Base-by-base conservation (phyloP, 2,329 filamentous ascomycete genomes). In the Ophiostoma sp. region DNA sequence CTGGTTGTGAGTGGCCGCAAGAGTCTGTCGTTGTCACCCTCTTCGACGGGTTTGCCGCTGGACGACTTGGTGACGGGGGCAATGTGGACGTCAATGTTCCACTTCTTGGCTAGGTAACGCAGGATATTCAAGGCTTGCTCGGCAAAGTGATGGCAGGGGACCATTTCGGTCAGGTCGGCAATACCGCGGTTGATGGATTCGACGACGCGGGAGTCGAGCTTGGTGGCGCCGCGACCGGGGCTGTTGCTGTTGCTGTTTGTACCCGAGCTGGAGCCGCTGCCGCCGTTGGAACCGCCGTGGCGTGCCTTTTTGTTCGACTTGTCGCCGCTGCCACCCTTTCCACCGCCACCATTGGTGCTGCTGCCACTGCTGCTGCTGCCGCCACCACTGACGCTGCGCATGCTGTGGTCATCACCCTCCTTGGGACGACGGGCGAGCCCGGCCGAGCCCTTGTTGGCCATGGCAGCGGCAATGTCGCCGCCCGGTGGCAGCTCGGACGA, bases 71-170 rank as follows among this genome's bases (percentile, higher is more conserved):
- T 12, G 78, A 75, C 61, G 64, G 71, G 31, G 28, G 69, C 42
- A 36, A 88, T 82, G 1, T 86, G 82, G 1, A 89, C 83, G 1
- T 88, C 82, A 48, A 90, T 85, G 45, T 87, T 82, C 89, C 89
- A 91, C 75, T 89, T 88, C 75, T 83, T 84, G 7, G 87, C 86
- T 0, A 91, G 81, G 75, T 86, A 89, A 0, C 85, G 84, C 3
- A 91, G 80, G 22, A 91, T 90, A 75, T 88, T 87, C 64, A 89
- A 83, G 0, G 88, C 88, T 76, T 89, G 87, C 76, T 88, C 86
- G 12, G 88, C 88, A 77, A 90, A 90, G 72, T 87, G 85, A 76
- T 90, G 88, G 72, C 88, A 89, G 0, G 86, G 85, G 0, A 86
- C 85, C 89, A 91, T 91, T 76, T 90, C 87, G 0, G 85, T 85